Base-by-base conservation (phyloP, 1,139 yeast species). In the Blastobotrys elegans region DNA sequence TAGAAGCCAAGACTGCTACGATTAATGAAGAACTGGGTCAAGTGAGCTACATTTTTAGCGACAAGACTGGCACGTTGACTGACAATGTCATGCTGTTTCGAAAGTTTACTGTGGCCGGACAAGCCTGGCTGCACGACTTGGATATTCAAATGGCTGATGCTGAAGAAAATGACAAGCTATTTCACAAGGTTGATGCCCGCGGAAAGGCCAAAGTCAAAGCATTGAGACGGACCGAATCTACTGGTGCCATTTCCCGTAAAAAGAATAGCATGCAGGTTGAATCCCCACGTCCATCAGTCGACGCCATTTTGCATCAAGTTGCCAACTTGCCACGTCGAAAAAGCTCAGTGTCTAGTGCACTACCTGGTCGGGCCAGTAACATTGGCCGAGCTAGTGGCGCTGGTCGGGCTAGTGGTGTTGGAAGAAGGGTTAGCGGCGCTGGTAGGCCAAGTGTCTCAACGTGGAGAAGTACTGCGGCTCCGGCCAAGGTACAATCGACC, bases 11-110 rank as follows among this genome's bases (percentile, higher is more conserved):
- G 60, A 90, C 98, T 0, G 96, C 97, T 0, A 87, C 97, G 0
- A 89, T 92, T 56, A 76, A 92, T 56, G 99, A 94, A 63, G 98
- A 94, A 66, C 72, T 94, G 57, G 99, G 99, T 2, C 99, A 94
- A 64, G 97, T 94, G 0, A 83, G 95, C 46, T 90, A 90, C 60
- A 77, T 94, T 4, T 94, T 94, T 64, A 86, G 96, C 54, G 99
- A 94, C 65, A 94, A 94, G 65, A 94, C 98, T 0, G 99, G 99
- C 11, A 94, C 98, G 0, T 74, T 94, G 52, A 94, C 99, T 0
- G 67, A 70, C 48, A 67, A 67, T 47, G 63, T 65, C 47, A 67
- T 67, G 71, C 56, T 53, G 57, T 67, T 49, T 56, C 56, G 58
- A 48, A 63, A 55, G 53, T 53, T 52, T 70, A 70, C 62, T 63